phyloP scores from a whole-genome alignment of 176 grass and related monocot species.

The Eragrostis curvula region DNA sequence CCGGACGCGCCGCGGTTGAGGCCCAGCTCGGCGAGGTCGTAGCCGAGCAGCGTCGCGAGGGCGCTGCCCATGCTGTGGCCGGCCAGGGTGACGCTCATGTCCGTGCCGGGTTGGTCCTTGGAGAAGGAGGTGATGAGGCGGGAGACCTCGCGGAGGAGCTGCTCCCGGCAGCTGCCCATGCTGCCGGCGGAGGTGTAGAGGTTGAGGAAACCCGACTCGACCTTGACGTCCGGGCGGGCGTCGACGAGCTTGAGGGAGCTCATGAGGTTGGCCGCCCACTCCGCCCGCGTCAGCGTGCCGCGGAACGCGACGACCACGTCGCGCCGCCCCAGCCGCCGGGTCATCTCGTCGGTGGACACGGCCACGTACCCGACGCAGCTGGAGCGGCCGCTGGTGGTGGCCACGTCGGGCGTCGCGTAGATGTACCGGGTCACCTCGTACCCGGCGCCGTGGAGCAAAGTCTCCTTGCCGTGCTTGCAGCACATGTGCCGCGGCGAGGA shows the following conservation, averaged over 20 bases:
- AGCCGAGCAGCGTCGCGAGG: constrained; percentile 65
- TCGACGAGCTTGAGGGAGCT: constrained; percentile 72
- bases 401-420: constrained; percentile 61
- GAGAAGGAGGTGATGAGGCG: constrained; percentile 38
- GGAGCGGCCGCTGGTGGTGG: constrained; percentile 25
- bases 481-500: constrained; percentile 48
- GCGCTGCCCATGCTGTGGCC: constrained; percentile 96
- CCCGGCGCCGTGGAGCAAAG: constrained; percentile 40
- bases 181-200: constrained; percentile 72
- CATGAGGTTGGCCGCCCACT: constrained; percentile 87
- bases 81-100: constrained; percentile 69
- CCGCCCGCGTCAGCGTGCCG: constrained; percentile 68
- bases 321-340: constrained; percentile 57
- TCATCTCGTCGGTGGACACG: constrained; percentile 54
- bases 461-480: constrained; percentile 49
- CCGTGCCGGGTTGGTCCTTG: constrained; percentile 42
- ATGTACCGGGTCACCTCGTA: constrained; percentile 70
- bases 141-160: constrained; percentile 73
- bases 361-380: constrained; percentile 73
- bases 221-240: constrained; percentile 64
- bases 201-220: constrained; percentile 82
- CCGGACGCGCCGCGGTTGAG: constrained; percentile 43
- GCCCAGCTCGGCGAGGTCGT: constrained; percentile 76
- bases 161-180: constrained; percentile 66
- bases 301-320: constrained; percentile 76